Conservation (phyloP, 2,329 filamentous ascomycete species). For the Magnaporthiopsis incrustans region DNA sequence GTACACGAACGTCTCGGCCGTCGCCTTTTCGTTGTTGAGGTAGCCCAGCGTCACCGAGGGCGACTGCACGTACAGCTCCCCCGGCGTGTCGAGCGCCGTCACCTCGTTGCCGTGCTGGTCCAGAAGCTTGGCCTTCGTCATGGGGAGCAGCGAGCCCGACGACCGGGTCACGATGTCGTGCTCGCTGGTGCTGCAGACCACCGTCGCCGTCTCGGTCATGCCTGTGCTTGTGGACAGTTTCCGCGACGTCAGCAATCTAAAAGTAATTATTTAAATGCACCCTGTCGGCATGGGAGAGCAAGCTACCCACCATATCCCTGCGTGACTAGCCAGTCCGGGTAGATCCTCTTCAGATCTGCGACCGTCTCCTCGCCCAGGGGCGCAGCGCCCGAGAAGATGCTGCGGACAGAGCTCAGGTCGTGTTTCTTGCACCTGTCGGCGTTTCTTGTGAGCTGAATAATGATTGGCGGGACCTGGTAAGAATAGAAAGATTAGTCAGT, state of each 20-base stretch:
- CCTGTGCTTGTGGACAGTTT: constrained; percentile 28
- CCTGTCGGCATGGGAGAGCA: not conserved
- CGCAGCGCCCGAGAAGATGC: constrained; percentile 68
- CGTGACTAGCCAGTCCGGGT: constrained; percentile 54
- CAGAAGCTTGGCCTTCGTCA: constrained; percentile 57
- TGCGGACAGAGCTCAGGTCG: constrained; percentile 59
- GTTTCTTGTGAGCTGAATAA: constrained; percentile 67
- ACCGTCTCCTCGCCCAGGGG: constrained; percentile 68
- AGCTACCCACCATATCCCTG: constrained; percentile 59
- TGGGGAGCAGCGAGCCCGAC: constrained; percentile 62
- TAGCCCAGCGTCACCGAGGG: constrained; percentile 78
- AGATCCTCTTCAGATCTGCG: constrained; percentile 50
- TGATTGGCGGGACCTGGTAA: constrained; percentile 65
- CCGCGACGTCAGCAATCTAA: not conserved
- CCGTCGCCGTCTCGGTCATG: constrained; percentile 70
- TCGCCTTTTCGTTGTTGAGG: constrained; percentile 78
- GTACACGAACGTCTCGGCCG: constrained; percentile 64
- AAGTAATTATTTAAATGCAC: too few relatives aligned
- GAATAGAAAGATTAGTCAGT: not conserved
- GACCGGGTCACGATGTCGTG: constrained; percentile 64
- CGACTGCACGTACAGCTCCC: constrained; percentile 72
- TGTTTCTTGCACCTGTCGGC: constrained; percentile 53
- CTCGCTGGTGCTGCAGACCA: constrained; percentile 52
- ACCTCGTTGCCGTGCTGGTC: constrained; percentile 63
- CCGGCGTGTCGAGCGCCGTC: constrained; percentile 56